Conservation (phyloP, 2,329 filamentous ascomycete species). For the Fusarium nurragi region DNA sequence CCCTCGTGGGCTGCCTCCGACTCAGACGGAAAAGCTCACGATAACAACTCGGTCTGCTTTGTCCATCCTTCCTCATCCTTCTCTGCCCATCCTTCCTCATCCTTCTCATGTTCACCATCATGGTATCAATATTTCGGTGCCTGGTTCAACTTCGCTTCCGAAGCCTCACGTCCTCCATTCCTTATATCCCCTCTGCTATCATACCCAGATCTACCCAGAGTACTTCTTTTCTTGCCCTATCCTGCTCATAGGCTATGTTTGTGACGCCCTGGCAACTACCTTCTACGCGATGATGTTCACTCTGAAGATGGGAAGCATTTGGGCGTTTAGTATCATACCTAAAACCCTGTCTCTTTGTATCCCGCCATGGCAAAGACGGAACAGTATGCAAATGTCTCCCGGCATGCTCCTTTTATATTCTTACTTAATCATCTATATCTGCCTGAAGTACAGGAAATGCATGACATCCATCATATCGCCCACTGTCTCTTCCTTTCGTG, state of each 20-base stretch:
- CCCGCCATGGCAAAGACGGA: not conserved
- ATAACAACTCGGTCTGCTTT: slow-evolving; percentile 42
- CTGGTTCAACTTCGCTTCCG: not conserved
- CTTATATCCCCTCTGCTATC: not conserved
- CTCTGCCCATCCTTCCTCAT: not conserved
- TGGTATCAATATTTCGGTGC: not conserved
- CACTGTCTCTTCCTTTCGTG: slow-evolving; percentile 23
- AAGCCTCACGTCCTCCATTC: not conserved
- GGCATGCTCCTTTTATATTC: slow-evolving; percentile 25
- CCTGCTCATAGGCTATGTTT: not conserved
- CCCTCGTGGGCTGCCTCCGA: slow-evolving; percentile 34
- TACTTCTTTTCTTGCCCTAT: not conserved
- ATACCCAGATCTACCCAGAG: not conserved
- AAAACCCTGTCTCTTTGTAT: not conserved
- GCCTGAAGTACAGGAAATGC: slow-evolving; percentile 28
- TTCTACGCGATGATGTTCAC: not conserved
- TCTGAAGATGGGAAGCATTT: not conserved
- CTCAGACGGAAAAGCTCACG: slow-evolving; percentile 22
- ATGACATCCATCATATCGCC: slow-evolving; percentile 35
- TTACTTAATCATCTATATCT: slow-evolving; percentile 38
- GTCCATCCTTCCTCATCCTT: too few relatives aligned
- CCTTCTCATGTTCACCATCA: slow-evolving; percentile 3
- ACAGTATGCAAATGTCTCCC: not conserved
- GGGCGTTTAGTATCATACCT: not conserved
- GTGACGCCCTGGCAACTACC: not conserved